Evolutionary conservation across 2,329 filamentous ascomycete genomes (phyloP).

Genomic region (Colletotrichum phormii): DNA sequence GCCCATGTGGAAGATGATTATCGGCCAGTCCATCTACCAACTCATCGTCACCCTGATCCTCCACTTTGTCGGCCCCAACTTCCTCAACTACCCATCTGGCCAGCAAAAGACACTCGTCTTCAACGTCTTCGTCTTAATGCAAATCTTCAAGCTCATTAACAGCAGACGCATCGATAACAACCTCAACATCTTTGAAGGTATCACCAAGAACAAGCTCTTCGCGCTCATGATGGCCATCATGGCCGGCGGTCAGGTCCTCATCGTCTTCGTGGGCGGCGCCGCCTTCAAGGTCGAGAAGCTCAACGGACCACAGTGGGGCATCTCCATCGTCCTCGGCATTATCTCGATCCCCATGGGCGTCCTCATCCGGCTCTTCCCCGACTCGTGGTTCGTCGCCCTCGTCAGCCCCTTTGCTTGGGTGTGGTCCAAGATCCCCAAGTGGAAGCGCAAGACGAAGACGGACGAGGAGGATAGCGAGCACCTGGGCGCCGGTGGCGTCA

Average conservation of each 20-base stretch:
- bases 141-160: constrained; percentile 83
- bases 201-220: constrained; percentile 77
- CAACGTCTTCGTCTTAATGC: constrained; percentile 89
- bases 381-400: constrained; percentile 27
- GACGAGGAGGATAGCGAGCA: constrained; percentile 45
- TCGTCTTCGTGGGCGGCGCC: constrained; percentile 75
- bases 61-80: constrained; percentile 64
- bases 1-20: constrained; percentile 92
- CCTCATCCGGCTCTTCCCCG: constrained; percentile 65
- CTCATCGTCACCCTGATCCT: constrained; percentile 77
- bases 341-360: constrained; percentile 76
- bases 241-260: constrained; percentile 78
- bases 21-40: constrained; percentile 83
- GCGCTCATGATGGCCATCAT: constrained; percentile 76
- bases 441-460: constrained; percentile 36
- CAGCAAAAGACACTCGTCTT: constrained; percentile 76
- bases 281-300: constrained; percentile 68
- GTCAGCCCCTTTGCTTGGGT: constrained; percentile 39
- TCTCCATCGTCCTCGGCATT: constrained; percentile 74
- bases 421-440: constrained; percentile 34
- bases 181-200: constrained; percentile 80
- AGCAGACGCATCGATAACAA: constrained; percentile 80
- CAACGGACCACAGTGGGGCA: constrained; percentile 73
- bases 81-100: constrained; percentile 64
- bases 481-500: constrained; percentile 50